These are phyloP conservation scores for Blastomyces gilchristii DNA, from an alignment of 2,329 filamentous ascomycete species.

Conservation along the genomic window DNA sequence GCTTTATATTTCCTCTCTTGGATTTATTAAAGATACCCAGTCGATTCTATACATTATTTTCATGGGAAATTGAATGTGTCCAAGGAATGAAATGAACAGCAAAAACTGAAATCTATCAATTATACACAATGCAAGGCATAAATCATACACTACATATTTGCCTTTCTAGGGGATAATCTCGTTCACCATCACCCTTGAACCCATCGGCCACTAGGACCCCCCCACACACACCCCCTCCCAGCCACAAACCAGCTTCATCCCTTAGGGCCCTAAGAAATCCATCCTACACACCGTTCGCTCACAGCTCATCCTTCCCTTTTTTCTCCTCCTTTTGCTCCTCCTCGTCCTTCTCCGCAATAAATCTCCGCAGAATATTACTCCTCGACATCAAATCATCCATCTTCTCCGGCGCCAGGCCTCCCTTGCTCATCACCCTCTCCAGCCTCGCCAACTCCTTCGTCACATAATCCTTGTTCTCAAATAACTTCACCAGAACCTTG, in stretches of 20 bases:
- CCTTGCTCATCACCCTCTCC: slow-evolving; percentile 71
- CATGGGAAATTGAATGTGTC: not conserved
- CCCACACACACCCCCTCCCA: not conserved
- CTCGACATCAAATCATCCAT: slow-evolving; percentile 76
- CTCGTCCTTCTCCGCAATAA: slow-evolving; percentile 52
- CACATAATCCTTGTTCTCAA: slow-evolving; percentile 65
- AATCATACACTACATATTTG: not conserved
- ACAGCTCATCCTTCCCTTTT: slow-evolving; percentile 60
- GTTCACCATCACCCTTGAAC: not conserved
- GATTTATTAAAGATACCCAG: not conserved
- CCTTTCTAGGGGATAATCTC: not conserved
- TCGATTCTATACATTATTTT: not conserved
- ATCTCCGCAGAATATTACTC: slow-evolving; percentile 78
- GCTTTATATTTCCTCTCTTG: not conserved
- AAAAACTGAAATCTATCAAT: not conserved
- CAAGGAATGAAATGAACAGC: not conserved
- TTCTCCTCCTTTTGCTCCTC: slow-evolving; percentile 45
- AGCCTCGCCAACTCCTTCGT: slow-evolving; percentile 77
- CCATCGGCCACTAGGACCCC: not conserved
- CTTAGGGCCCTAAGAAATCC: not conserved
- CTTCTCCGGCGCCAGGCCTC: slow-evolving; percentile 75
- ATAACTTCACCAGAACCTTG: slow-evolving; percentile 78
- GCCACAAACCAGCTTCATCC: not conserved
- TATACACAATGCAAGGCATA: not conserved
- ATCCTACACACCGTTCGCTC: slow-evolving; percentile 23